Evolutionary conservation across 2,329 filamentous ascomycete genomes (phyloP), one percentile per base, ranked within the genome.

Genomic region (Apiospora hydei): DNA sequence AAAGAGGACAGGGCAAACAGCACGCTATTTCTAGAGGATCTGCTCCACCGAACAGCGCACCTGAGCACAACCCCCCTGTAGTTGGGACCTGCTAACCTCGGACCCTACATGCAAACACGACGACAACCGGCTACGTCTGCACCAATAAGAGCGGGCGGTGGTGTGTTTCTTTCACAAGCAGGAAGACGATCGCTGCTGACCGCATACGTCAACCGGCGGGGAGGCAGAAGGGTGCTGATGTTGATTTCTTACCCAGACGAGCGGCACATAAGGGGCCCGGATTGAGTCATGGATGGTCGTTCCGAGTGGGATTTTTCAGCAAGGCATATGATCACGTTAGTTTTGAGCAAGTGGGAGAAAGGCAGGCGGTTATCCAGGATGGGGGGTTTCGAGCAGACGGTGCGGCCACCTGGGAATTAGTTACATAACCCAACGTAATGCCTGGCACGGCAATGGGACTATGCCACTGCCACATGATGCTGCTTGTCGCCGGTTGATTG

Each of bases 91-190:
- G 57, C 57, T 64, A 64, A 64, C 68, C 68, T 69, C 68, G 68
- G 68, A 44, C 68, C 47, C 68, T 69, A 57, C 68, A 26, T 57
- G 68, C 68, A 41, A 41, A 69, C 68, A 69, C 46, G 57, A 64
- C 57, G 57, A 41, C 57, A 2, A 41, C 57, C 57, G 57, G 57
- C 57, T 64, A 64, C 30, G 57, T 41, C 57, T 64, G 57, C 57
- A 69, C 68, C 68, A 69, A 30, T 69, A 24, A 57, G 47, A 49
- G 44, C 18, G 57, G 34, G 13, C 6, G 53, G 26, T 61, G 53
- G 57, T 64, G 57, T 41, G 57, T 64, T 64, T 57, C 26, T n/a
- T 64, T 64, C 57, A 64, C 57, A 64, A 64, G 57, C 57, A 49
- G 46, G 21, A 10, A 49, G 46, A n/a, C 41, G 57, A 41, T 64